Conservation (phyloP, 345 rosid genomes). For the Firmiana major region DNA sequence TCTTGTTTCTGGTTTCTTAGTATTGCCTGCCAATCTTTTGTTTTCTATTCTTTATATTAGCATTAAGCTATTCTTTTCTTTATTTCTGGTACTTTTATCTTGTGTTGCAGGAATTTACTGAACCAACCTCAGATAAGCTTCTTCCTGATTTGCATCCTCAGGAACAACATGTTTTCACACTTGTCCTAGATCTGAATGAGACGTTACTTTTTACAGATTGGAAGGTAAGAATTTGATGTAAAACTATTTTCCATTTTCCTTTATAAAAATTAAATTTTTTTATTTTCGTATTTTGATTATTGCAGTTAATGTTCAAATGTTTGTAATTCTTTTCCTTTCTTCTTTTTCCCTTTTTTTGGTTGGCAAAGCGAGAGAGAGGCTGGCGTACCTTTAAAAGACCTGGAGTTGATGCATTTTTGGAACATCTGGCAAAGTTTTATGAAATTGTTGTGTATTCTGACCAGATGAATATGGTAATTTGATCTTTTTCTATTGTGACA, state of each 20-base stretch:
- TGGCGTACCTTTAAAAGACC: conserved; percentile 99
- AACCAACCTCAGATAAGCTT: conserved; percentile 94
- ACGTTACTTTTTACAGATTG: conserved; percentile 89
- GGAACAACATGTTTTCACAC: conserved; percentile 84
- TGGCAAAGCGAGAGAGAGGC: conserved; percentile 86
- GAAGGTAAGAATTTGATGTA: conserved; percentile 50
- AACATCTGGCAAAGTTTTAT: conserved; percentile 74
- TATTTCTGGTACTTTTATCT: not conserved
- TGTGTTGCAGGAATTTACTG: conserved; percentile 65
- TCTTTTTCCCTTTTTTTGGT: conserved; percentile 15
- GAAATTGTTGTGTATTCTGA: conserved; percentile 91
- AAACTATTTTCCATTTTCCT: not conserved
- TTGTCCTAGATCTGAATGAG: conserved; percentile 92
- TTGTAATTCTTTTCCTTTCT: not conserved
- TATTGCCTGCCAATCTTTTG: not conserved
- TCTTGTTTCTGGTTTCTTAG: not conserved
- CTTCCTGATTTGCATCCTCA: conserved; percentile 93
- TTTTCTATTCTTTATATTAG: not conserved
- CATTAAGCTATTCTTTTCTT: not conserved
- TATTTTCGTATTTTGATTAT: not conserved
- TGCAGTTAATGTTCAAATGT: conserved; percentile 9
- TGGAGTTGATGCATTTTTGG: conserved; percentile 92
- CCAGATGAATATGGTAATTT: conserved; percentile 69
- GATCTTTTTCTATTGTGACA: not conserved
- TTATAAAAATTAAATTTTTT: not conserved